A percentile compares a stretch with the other conserved stretches of the same genome.
Conservation (phyloP, 768 basidiomycete genomes). For the Calocera cornea region DNA sequence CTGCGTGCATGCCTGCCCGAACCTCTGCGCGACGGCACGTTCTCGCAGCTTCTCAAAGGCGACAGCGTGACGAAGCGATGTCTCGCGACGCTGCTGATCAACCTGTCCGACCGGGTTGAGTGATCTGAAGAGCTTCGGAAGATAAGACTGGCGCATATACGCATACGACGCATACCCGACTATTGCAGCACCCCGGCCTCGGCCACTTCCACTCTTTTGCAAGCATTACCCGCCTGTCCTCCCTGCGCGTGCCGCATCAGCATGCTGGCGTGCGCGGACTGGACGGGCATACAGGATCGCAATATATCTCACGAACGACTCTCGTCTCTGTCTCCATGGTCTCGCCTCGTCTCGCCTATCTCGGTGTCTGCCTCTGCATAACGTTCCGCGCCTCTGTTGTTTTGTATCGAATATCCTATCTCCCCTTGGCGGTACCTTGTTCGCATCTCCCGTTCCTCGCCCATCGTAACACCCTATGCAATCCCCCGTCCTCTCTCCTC, state of each 20-base stretch:
- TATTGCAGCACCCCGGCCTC: background rate
- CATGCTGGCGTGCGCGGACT: background rate
- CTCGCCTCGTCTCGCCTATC: background rate
- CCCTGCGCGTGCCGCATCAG: background rate
- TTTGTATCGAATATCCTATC: constrained; percentile 3
- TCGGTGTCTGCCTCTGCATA: background rate
- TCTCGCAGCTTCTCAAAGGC: constrained; percentile 82
- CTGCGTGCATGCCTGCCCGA: constrained; percentile 91
- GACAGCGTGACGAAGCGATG: constrained; percentile 98
- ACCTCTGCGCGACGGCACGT: constrained; percentile 86
- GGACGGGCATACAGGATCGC: background rate
- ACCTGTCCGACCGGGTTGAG: constrained; percentile 35
- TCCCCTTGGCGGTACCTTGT: background rate
- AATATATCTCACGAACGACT: background rate
- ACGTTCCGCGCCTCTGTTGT: background rate
- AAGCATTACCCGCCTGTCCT: background rate
- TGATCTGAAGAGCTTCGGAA: background rate
- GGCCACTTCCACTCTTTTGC: background rate
- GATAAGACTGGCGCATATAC: background rate
- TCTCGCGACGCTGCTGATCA: constrained; percentile 76
- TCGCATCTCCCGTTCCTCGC: background rate
- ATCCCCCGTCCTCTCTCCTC: background rate
- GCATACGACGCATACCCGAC: background rate
- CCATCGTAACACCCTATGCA: background rate
- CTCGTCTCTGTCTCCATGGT: background rate